Base-by-base conservation (phyloP, 2,329 filamentous ascomycete genomes). In the Ophiostoma novo-ulmi region DNA sequence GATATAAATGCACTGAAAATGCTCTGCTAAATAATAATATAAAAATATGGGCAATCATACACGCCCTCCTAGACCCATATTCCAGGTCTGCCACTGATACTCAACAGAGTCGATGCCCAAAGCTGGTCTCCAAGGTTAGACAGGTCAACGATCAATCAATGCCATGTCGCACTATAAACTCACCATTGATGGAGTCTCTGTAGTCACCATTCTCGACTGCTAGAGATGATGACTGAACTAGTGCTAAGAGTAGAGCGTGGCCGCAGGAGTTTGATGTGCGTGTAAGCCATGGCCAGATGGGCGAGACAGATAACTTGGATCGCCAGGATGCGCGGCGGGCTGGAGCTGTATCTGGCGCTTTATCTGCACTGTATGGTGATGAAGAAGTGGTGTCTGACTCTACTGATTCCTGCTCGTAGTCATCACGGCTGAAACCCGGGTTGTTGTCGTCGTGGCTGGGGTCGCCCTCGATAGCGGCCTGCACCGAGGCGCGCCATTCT, bases 41-140 rank as follows among this genome's bases (percentile, higher is more conserved):
- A 58, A 52, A 52, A 52, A 58, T 10, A 61, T 26, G 55, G 31
- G 31, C 31, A 31, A 20, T 55, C n/a, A 55, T 5, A 22, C 26
- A 8, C 44, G 26, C 4, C 52, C n/a, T 3, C 38, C 36, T 5
- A 58, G 20, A 26, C 31, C n/a, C 44, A 61, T 17, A 17, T 64
- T 35, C 70, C 70, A 71, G 1, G 68, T 71, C 52, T 71, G 70
- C 67, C 68, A 71, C 64, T 71, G 70, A 35, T 64, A 71, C 36
- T 71, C 70, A 17, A 67, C 31, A 20, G 66, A 69, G 52, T 70
- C 68, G 31, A 69, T 65, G 36, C 70, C 70, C 31, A 71, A 38
- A 35, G 70, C 70, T 71, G 58, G 7, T 39, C 14, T n/a, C 14
- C 17, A 13, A 11, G 26, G 63, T 65, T 65, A 65, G 63, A 65